Conservation (phyloP, 768 basidiomycete species). For the Agaricus subrufescens region DNA sequence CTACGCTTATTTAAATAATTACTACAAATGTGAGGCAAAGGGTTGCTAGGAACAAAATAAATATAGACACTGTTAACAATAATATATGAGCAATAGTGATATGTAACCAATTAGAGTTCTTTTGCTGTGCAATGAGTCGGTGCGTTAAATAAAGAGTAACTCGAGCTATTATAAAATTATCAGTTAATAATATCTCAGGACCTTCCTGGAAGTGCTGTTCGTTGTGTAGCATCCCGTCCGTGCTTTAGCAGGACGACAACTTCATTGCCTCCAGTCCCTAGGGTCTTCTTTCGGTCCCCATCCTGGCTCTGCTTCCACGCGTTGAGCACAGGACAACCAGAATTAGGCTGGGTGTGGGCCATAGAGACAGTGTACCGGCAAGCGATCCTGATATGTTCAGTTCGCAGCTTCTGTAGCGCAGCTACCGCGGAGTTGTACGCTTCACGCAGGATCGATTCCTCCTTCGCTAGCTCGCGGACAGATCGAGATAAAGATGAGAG, state of each 20-base stretch:
- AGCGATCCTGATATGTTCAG: constrained; percentile 86
- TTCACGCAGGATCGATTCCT: constrained; percentile 54
- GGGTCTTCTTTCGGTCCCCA: constrained; percentile 45
- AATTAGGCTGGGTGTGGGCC: constrained; percentile 52
- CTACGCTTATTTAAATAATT: neutral
- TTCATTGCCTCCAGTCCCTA: constrained; percentile 89
- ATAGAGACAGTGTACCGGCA: constrained; percentile 84
- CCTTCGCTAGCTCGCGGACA: constrained; percentile 56
- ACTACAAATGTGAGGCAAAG: neutral
- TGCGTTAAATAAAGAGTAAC: neutral
- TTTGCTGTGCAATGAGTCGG: neutral
- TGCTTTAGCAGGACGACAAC: constrained; percentile 81
- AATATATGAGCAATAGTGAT: neutral
- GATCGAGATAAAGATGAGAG: constrained; percentile 57
- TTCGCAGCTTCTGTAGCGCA: constrained; percentile 79
- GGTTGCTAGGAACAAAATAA: neutral
- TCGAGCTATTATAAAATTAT: neutral
- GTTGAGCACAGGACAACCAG: constrained; percentile 48
- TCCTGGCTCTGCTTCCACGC: constrained; percentile 48
- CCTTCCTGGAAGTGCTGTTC: constrained; percentile 7
- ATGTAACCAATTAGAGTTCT: neutral
- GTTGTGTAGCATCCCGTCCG: constrained; percentile 79
- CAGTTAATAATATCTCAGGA: neutral
- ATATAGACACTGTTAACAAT: neutral
- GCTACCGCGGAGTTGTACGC: constrained; percentile 78